Evolutionary conservation across 1,139 yeast genomes (phyloP), one percentile per base, ranked within the genome.

Genomic region (Suhomyces wounanorum): DNA sequence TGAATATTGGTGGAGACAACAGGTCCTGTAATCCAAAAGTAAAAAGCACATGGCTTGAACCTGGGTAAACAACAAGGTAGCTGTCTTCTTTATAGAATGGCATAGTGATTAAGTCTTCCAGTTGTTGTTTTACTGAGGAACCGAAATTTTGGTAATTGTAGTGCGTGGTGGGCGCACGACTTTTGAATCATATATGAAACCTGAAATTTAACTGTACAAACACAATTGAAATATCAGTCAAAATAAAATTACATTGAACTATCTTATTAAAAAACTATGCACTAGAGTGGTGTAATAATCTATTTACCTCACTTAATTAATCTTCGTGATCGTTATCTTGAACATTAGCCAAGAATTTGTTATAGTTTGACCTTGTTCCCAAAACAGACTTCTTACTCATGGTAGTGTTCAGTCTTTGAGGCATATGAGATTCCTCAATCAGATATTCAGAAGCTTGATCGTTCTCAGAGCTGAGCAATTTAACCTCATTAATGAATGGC

Each of bases 11-110:
- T 2, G 96, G 91, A 3, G 88, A 72, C 56, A 89, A 77, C 0
- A 89, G 78, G 56, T 92, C 97, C 48, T 83, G 85, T 41, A 92
- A 73, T 1, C 97, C 97, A 64, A 89, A 85, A 59, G 87, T 87
- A 41, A 89, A 89, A 50, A 86, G 72, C 0, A 97, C 89, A 50
- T 79, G 71, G 51, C 73, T 76, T 2, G 96, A 85, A n/a, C 97
- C 96, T 1, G 96, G 90, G 53, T 89, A 85, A 41, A 92, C 81
- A 47, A 91, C 81, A 70, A 78, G 69, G 58, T 81, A 77, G 65
- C 78, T 78, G 55, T 81, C 85, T 69, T 83, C 87, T 63, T 84
- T 78, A 64, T 79, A 83, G 56, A 80, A 77, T 18, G 86, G 85
- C 84, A 83, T 82, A 47, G 46, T 23, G 11, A 39, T 36, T 23